A percentile compares a stretch with the other conserved stretches of the same genome.
Conservation (phyloP, 768 basidiomycete genomes). For the Russula sp. region DNA sequence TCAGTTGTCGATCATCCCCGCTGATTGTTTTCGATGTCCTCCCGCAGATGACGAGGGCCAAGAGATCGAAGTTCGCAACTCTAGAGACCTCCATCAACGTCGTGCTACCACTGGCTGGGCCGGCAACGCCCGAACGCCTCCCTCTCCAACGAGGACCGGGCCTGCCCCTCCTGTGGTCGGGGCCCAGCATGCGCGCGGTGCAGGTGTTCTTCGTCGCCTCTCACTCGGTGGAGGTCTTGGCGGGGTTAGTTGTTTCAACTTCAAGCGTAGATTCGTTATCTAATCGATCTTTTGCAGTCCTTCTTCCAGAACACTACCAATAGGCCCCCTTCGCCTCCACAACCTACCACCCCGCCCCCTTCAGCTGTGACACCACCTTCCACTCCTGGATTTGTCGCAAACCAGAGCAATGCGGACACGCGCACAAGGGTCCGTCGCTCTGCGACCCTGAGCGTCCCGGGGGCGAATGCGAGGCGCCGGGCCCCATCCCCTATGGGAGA, state of each 20-base stretch:
- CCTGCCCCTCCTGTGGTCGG: conserved; percentile 33
- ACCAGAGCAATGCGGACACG: conserved; percentile 24
- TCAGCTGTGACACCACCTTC: conserved; percentile 11
- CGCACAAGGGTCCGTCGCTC: conserved; percentile 41
- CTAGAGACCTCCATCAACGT: conserved; percentile 31
- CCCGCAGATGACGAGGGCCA: conserved; percentile 19
- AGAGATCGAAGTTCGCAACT: conserved; percentile 11
- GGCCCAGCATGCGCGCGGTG: conserved; percentile 54
- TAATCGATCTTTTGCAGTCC: conserved; percentile 19
- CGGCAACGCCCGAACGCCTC: conserved; percentile 46
- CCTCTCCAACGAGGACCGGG: conserved; percentile 33
- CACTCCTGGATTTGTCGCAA: background rate
- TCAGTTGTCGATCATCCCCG: background rate
- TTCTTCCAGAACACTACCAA: conserved; percentile 4
- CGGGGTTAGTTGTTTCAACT: conserved; percentile 41
- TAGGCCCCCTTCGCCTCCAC: conserved; percentile 18
- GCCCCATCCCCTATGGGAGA: conserved; percentile 90
- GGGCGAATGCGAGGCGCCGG: conserved; percentile 41
- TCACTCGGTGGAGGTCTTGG: conserved; percentile 57
- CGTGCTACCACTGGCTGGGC: conserved; percentile 51
- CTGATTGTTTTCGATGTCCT: background rate
- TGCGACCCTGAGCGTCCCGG: conserved; percentile 47
- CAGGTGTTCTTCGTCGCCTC: conserved; percentile 66
- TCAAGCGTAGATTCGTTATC: background rate
- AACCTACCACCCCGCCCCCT: conserved; percentile 16